These are phyloP conservation scores for Teratosphaeria zuluensis DNA, from an alignment of 2,329 filamentous ascomycete genomes.

Conservation along the genomic window DNA sequence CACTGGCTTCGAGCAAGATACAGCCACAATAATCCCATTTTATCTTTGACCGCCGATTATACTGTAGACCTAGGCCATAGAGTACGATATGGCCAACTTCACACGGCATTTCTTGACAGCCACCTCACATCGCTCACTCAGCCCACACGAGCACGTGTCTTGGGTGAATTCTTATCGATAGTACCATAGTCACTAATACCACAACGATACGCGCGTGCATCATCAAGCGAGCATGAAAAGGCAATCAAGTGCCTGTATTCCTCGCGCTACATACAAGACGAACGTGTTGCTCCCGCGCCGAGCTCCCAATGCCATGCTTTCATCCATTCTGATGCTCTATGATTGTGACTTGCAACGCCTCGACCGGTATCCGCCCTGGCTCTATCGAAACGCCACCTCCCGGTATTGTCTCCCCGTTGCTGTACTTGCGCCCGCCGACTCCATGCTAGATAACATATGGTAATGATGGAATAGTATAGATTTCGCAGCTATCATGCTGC, in stretches of 20 bases:
- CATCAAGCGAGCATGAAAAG: background rate
- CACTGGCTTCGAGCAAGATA: too few relatives aligned
- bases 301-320: background rate
- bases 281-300: background rate
- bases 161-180: too few relatives aligned
- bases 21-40: too few relatives aligned
- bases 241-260: background rate
- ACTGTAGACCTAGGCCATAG: too few relatives aligned
- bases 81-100: too few relatives aligned
- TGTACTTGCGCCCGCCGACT: background rate
- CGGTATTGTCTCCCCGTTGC: background rate
- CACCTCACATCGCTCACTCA: background rate
- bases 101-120: background rate
- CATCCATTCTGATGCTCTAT: background rate
- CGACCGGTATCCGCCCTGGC: background rate
- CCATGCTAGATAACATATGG: background rate
- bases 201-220: background rate
- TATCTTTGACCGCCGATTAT: too few relatives aligned
- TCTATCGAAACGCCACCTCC: background rate
- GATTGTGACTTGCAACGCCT: background rate
- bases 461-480: background rate
- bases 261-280: background rate
- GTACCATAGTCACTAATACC: background rate
- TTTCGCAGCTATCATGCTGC: background rate
- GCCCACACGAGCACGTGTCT: too few relatives aligned